Base-by-base conservation (phyloP, 140 eudicot species). In the Eryngium alpinum region DNA sequence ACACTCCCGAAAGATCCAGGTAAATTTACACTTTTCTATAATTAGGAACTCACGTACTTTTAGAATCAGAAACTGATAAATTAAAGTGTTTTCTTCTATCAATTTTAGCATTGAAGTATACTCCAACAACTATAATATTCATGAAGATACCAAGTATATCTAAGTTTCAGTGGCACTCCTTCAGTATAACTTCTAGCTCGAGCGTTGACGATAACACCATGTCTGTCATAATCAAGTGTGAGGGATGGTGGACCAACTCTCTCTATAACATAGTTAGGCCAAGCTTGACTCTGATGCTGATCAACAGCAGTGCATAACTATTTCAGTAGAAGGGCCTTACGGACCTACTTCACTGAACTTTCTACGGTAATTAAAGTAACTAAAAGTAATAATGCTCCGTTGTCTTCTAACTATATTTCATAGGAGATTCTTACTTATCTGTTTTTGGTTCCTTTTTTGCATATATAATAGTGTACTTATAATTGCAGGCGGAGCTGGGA, bases 401-500 rank as follows among this genome's bases (percentile, higher is more conserved):
- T 21, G 34, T 75, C 31, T 10, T 75, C 79, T 24, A 38, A 38
- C 46, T 38, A 38, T 38, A 38, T 4, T 38, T 38, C 46, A 38
- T 38, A 38, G 46, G 46, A 38, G 5, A 38, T 63, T 63, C 71
- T 22, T 25, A 33, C 21, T 31, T 77, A 53, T 27, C 16, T 65
- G 33, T 57, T 78, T 44, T 76, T 18, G 9, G 1, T 25, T 19
- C 50, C 51, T 85, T 33, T 38, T 4, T 79, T 88, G 89, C 95
- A 92, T 94, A 82, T 89, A 92, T 70, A 94, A 95, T 76, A 89
- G 90, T 80, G 78, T 95, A 82, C 89, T 95, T 85, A 85, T 95
- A 51, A 87, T 95, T 57, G 97, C 92, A 1, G 99, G 97, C 70
- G 99, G 99, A 71, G 90, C 92, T 29, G 99, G 99, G 81, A 84